A percentile compares a stretch with the other conserved stretches of the same genome.
phyloP scores from a whole-genome alignment of 495 filamentous ascomycete species.

The Pseudoneurospora amorphoporcata region DNA sequence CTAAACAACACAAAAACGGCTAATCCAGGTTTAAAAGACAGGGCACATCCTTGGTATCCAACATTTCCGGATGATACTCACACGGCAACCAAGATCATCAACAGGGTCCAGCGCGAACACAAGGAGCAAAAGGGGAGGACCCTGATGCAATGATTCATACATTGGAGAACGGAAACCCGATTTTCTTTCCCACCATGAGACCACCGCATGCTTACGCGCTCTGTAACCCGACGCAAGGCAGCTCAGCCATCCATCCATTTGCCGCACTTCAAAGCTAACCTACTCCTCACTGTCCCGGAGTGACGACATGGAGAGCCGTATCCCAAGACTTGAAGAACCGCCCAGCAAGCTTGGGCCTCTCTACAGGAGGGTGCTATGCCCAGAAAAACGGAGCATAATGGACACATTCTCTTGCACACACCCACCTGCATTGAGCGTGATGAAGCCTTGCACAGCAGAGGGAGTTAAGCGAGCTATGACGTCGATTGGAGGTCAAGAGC shows the following conservation, averaged over 20 bases:
- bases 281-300: background rate
- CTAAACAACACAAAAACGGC: background rate
- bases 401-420: background rate
- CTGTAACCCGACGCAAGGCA: background rate
- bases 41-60: background rate
- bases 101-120: background rate
- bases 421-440: background rate
- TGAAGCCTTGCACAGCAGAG: background rate
- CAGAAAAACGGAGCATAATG: background rate
- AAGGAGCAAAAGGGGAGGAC: background rate
- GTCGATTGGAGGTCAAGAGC: slow-evolving; percentile 3
- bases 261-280: background rate
- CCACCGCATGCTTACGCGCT: background rate
- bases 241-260: background rate
- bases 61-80: background rate
- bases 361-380: background rate
- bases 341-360: background rate
- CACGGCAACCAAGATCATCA: background rate
- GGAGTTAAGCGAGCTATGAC: slow-evolving; percentile 10
- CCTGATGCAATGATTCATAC: background rate
- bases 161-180: background rate
- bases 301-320: background rate
- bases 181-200: background rate
- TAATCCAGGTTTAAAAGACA: background rate
- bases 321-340: background rate